These are phyloP conservation scores for Glebionis coronaria DNA, from an alignment of 129 eudicot species.

Conservation along the genomic window DNA sequence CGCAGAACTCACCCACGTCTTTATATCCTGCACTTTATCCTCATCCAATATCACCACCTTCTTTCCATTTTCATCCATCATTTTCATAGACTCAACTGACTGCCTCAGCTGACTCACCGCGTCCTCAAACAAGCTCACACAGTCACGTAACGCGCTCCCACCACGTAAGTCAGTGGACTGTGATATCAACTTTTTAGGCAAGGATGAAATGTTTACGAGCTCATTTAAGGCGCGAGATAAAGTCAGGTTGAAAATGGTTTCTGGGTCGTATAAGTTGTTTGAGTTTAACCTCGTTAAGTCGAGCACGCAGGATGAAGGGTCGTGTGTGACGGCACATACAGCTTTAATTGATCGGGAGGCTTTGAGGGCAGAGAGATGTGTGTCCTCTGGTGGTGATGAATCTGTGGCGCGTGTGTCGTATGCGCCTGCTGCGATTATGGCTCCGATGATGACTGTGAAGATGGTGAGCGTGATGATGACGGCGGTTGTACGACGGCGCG, in stretches of 20 bases:
- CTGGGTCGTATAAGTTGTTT: conserved; percentile 32
- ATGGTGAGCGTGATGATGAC: too few species aligned
- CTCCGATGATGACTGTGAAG: too few species aligned
- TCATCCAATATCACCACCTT: conserved; percentile 50
- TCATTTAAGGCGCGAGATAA: conserved; percentile 35
- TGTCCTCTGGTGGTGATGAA: too few species aligned
- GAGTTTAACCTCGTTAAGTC: conserved; percentile 37
- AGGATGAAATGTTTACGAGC: conserved; percentile 37
- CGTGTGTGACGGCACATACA: conserved; percentile 61
- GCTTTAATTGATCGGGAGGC: conserved; percentile 31
- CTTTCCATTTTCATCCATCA: conserved; percentile 24
- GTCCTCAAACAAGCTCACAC: conserved; percentile 59
- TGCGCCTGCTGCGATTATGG: too few species aligned
- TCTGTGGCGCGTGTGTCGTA: too few species aligned
- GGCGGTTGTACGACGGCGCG: too few species aligned
- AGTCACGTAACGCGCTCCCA: conserved; percentile 56
- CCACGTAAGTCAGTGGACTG: conserved; percentile 34
- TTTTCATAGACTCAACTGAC: conserved; percentile 41
- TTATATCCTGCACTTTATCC: conserved; percentile 46
- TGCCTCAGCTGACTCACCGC: conserved; percentile 62
- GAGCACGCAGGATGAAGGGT: conserved; percentile 57
- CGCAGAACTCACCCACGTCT: conserved; percentile 74
- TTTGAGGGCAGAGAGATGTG: conserved; percentile 21
- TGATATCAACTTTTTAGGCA: conserved; percentile 39
- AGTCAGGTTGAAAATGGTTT: conserved; percentile 49